Evolutionary conservation across 371 early-diverging fungal genomes (phyloP), one percentile per base, ranked within the genome.

Genomic region (Rhizopus delemar): DNA sequence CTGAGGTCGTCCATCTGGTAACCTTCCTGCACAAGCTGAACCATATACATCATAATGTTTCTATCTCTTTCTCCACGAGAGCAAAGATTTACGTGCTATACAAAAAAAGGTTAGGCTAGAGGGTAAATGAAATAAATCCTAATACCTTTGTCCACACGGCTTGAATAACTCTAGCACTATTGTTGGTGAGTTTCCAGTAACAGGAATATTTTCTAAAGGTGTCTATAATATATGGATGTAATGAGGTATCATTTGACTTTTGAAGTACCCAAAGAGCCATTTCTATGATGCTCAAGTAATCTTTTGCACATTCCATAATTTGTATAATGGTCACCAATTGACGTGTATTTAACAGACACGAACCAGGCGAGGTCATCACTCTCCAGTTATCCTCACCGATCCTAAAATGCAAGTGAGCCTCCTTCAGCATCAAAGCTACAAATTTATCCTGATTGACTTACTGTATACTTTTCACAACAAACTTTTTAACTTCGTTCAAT

Each of bases 321-420:
- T 78, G 71, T 36, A 88, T 67, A 38, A 90, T 69, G 0, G 84
- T 74, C 2, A 85, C 76, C 46, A 86, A 75, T 57, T 93, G 92
- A 28, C 92, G 81, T 4, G 74, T 74, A 57, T 91, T 93, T 33
- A 93, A 71, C 16, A 92, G 65, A 9, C 91, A 89, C 0, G 89
- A 81, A 0, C 92, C 92, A 4, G 93, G 92, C 0, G 85, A 83
- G 0, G 91, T 88, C 71, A 90, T 87, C 36, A 87, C 89, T 49
- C 87, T 77, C 92, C 92, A 93, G 59, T 93, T 93, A 60, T 90
- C 87, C 54, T 82, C 86, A 12, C 89, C 90, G 38, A 93, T 87
- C 41, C 83, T 83, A 36, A 36, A 36, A 36, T 8, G 2, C 8
- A 43, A 5, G 43, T 43, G 43, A 43, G 43, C n/a, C 5, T 43